phyloP scores from a whole-genome alignment of 2,329 filamentous ascomycete genomes.

The Trichophyton rubrum region DNA sequence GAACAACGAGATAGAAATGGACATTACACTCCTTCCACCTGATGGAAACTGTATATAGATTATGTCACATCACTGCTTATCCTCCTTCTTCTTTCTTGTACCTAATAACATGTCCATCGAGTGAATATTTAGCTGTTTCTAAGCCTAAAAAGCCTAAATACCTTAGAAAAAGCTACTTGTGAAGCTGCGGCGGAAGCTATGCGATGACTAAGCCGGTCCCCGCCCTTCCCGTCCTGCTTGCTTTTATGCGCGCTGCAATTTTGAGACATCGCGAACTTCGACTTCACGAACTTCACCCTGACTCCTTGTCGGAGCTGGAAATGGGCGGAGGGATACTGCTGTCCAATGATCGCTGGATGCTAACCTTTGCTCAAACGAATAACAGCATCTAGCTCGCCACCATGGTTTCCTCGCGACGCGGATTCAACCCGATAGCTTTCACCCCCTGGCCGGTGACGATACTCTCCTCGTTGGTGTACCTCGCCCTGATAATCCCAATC shows the following conservation, averaged over 20 bases:
- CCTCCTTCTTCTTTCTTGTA: not conserved
- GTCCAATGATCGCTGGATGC: not conserved
- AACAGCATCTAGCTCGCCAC: not conserved
- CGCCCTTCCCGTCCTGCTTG: not conserved
- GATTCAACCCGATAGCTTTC: conserved; percentile 53
- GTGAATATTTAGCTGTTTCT: not conserved
- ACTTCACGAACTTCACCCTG: too few species aligned
- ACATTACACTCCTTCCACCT: not conserved
- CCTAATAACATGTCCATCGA: not conserved
- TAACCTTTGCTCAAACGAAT: not conserved
- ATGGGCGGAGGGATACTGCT: not conserved
- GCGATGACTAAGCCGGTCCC: not conserved
- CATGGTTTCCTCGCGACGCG: conserved; percentile 24
- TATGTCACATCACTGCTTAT: not conserved
- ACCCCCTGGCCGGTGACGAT: conserved; percentile 69
- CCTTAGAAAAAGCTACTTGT: not conserved
- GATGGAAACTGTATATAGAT: not conserved
- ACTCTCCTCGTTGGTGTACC: conserved; percentile 62
- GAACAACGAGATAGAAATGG: not conserved
- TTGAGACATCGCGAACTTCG: not conserved
- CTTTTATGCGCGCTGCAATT: not conserved
- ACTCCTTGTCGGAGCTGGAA: not conserved
- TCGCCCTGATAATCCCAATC: conserved; percentile 61
- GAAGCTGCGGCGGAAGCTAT: not conserved
- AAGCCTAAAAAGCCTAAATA: not conserved